Percentiles rank a stretch among this genome's conserved stretches.
phyloP scores from a whole-genome alignment of 495 filamentous ascomycete genomes.

The Trypethelium eluteriae region DNA sequence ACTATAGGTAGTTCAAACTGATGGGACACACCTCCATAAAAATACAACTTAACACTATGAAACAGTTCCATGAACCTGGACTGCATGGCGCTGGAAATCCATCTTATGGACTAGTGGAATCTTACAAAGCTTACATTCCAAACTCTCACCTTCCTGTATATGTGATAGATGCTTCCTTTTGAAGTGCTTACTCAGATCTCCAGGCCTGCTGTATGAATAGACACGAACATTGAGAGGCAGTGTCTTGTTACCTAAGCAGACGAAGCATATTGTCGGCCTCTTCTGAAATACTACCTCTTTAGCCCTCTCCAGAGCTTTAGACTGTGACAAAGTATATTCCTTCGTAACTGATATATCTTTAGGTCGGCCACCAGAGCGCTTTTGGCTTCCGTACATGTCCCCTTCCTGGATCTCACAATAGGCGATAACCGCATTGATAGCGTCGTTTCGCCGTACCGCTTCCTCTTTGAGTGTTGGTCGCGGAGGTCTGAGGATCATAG shows the following conservation, averaged over 20 bases:
- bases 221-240: conserved; percentile 31
- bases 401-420: conserved; percentile 25
- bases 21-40: too few relatives aligned
- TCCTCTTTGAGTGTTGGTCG: conserved; percentile 20
- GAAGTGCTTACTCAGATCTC: conserved; percentile 40
- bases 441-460: conserved; percentile 19
- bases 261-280: conserved; percentile 38
- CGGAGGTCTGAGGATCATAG: conserved; percentile 18
- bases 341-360: neutral
- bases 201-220: conserved; percentile 31
- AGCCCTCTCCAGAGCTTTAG: conserved; percentile 27
- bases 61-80: neutral
- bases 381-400: conserved; percentile 16
- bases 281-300: conserved; percentile 32
- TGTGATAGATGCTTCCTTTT: conserved; percentile 30
- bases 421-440: conserved; percentile 20
- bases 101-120: neutral
- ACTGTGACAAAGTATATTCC: neutral
- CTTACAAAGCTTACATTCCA: neutral
- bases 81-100: neutral
- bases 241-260: conserved; percentile 35
- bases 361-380: conserved; percentile 4
- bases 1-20: too few relatives aligned
- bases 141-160: neutral
- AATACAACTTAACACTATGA: too few relatives aligned